Percentiles rank a stretch among this genome's conserved stretches.
phyloP scores from a whole-genome alignment of 2,329 filamentous ascomycete species.

The Graphiopsis chlorocephala region DNA sequence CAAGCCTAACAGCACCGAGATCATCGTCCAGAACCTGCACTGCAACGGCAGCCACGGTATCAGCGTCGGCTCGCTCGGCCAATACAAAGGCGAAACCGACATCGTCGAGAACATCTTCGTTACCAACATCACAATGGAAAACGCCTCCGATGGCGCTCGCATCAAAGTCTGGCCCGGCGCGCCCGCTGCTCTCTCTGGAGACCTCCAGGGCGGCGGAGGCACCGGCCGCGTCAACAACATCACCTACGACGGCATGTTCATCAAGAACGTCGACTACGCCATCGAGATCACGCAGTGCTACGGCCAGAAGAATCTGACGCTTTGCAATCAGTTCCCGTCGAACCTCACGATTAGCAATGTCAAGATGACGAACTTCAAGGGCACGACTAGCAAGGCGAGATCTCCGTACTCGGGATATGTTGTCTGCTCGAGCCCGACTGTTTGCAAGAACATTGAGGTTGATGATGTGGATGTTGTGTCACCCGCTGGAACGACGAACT shows the following conservation, averaged over 20 bases:
- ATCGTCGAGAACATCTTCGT: slow-evolving; percentile 67
- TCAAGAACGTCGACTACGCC: slow-evolving; percentile 63
- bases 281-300: slow-evolving; percentile 67
- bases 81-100: slow-evolving; percentile 62
- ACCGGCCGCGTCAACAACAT: slow-evolving; percentile 62
- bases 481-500: slow-evolving; percentile 27
- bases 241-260: slow-evolving; percentile 61
- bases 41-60: slow-evolving; percentile 73
- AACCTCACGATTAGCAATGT: slow-evolving; percentile 56
- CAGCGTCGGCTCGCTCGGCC: slow-evolving; percentile 68
- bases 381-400: slow-evolving; percentile 50
- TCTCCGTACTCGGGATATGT: slow-evolving; percentile 43
- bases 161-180: slow-evolving; percentile 72
- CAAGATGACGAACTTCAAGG: slow-evolving; percentile 55
- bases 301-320: slow-evolving; percentile 59
- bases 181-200: slow-evolving; percentile 54
- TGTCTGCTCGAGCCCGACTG: slow-evolving; percentile 45
- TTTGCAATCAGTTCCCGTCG: slow-evolving; percentile 59
- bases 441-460: slow-evolving; percentile 50
- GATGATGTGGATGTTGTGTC: slow-evolving; percentile 28
- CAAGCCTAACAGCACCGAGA: slow-evolving; percentile 69
- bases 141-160: slow-evolving; percentile 59
- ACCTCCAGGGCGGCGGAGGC: slow-evolving; percentile 65
- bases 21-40: slow-evolving; percentile 63
- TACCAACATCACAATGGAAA: slow-evolving; percentile 39